Evolutionary conservation across 148 eudicot genomes (phyloP), one percentile per base, ranked within the genome.

Genomic region (Dianthus caryophyllus): DNA sequence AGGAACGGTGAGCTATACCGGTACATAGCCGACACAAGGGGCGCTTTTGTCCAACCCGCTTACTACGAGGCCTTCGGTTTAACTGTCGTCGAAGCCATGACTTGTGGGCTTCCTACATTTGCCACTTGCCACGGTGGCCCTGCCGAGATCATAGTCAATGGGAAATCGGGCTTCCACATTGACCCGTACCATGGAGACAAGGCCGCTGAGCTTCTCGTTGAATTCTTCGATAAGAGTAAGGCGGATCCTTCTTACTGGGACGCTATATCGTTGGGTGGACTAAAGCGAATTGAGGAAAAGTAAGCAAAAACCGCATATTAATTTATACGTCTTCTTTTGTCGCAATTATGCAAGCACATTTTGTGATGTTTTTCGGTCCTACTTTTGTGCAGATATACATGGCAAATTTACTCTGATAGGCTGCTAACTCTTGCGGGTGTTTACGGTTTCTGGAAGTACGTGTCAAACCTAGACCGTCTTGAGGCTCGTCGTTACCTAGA

Each of bases 401-500:
- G 98, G 99, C 82, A 94, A 78, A 94, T 94, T 10, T 94, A 94
- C 73, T 90, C 97, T 0, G 87, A 86, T 64, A 83, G 96, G 81
- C 77, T 94, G 55, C 74, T 94, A 75, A 94, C 97, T 0, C 75
- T 94, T 47, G 88, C 99, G 26, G 99, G 97, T 13, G 99, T 94
- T 31, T 94, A 94, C 48, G 99, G 99, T 10, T 94, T 94, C 77
- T 94, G 99, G 99, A 94, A 94, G 71, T 79, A 94, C n/a, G 96
- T 89, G 13, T 88, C 97, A 16, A 94, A 90, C 72, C 92, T 90
- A 18, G 97, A 94, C 68, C 92, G 96, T 17, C 87, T 70, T 49
- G 99, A 94, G 81, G 82, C 88, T 53, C 84, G 96, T 57, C 97
- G 99, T 54, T 94, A 94, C 77, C 84, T 90, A 2, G 99, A 94